These are phyloP conservation scores for Sporisorium exsertum DNA, from an alignment of 1,284 basidiomycete species.

Conservation along the genomic window DNA sequence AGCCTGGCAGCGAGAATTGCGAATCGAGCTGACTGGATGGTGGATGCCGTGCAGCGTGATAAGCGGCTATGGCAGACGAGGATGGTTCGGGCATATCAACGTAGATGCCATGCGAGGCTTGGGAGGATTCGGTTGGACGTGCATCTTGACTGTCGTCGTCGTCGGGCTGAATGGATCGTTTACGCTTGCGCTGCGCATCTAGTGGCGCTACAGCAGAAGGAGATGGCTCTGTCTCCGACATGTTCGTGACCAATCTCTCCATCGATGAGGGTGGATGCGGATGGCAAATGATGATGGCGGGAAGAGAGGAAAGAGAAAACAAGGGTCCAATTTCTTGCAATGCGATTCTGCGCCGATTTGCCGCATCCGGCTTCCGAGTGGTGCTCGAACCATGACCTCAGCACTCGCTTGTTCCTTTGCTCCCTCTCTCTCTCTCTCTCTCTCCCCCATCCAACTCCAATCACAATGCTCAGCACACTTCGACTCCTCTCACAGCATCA, in stretches of 20 bases:
- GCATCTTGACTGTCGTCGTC: neutral
- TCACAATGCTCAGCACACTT: constrained; percentile 19
- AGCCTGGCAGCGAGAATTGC: constrained; percentile 19
- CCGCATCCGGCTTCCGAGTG: constrained; percentile 17
- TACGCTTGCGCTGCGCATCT: constrained; percentile 23
- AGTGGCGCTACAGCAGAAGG: neutral
- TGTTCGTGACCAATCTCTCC: neutral
- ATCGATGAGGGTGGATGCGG: neutral
- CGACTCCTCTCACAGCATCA: neutral
- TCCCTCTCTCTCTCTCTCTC: no score
- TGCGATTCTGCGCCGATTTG: neutral
- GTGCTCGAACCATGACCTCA: neutral
- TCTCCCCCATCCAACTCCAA: neutral
- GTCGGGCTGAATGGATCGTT: constrained; percentile 11
- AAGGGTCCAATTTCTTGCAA: constrained; percentile 21
- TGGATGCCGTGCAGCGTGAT: constrained; percentile 16
- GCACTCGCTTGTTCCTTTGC: no score
- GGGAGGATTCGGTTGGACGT: constrained; percentile 1
- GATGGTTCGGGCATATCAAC: constrained; percentile 35
- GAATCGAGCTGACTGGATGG: constrained; percentile 12
- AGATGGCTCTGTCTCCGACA: constrained; percentile 1
- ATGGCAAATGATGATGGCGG: neutral
- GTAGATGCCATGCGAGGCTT: constrained; percentile 3
- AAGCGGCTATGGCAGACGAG: constrained; percentile 34
- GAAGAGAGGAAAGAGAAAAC: neutral